phyloP scores from a whole-genome alignment of 176 grass and related monocot species.

The Chrysopogon serrulatus region DNA sequence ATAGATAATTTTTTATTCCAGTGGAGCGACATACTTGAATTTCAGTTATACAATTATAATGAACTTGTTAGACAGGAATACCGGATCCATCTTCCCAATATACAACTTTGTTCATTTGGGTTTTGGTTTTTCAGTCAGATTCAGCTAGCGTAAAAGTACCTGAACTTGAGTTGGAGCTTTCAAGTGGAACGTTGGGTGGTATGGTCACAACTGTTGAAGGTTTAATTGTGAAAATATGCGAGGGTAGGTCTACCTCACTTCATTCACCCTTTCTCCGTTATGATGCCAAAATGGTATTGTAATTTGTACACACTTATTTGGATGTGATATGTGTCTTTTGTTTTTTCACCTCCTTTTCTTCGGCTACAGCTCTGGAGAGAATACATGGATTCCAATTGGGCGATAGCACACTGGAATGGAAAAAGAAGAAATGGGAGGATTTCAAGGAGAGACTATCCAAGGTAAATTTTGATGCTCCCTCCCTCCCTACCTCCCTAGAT shows the following conservation, averaged over 20 bases:
- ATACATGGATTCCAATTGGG: constrained; percentile 89
- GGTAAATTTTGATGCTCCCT: constrained; percentile 28
- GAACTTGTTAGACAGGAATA: not conserved
- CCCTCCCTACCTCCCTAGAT: not conserved
- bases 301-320: not conserved
- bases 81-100: not conserved
- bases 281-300: not conserved
- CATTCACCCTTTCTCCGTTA: not conserved
- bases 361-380: constrained; percentile 66
- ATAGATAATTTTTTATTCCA: not conserved
- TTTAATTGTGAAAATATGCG: constrained; percentile 83
- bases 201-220: constrained; percentile 96
- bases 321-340: not conserved
- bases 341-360: not conserved
- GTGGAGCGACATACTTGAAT: not conserved
- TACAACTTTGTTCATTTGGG: not conserved
- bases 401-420: constrained; percentile 81
- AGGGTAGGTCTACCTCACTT: constrained; percentile 49
- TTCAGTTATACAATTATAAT: too few species aligned
- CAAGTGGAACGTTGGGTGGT: constrained; percentile 86
- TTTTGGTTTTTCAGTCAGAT: constrained; percentile 58
- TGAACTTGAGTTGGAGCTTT: constrained; percentile 87
- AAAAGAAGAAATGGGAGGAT: constrained; percentile 88
- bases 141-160: constrained; percentile 74
- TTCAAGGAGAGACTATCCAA: constrained; percentile 66